Conservation (phyloP, 2,329 filamentous ascomycete genomes). For the Pezicula neosporulosa region DNA sequence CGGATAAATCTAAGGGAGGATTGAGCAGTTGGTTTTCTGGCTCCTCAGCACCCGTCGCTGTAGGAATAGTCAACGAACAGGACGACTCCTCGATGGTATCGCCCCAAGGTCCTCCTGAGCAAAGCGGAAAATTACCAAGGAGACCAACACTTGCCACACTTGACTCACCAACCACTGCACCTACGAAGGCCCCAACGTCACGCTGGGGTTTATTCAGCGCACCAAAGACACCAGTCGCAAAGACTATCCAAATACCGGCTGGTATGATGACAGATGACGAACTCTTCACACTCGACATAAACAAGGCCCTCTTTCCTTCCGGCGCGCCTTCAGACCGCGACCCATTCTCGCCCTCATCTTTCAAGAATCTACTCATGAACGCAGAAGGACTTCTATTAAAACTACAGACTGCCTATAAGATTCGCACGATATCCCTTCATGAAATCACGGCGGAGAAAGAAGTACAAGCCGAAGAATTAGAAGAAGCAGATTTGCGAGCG, state of each 20-base stretch:
- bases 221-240: constrained; percentile 16
- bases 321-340: constrained; percentile 40
- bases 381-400: constrained; percentile 51
- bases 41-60: constrained; percentile 17
- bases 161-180: constrained; percentile 5
- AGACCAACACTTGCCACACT: constrained; percentile 10
- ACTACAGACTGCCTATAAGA: constrained; percentile 57
- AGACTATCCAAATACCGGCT: constrained; percentile 19
- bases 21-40: constrained; percentile 26
- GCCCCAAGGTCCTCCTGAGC: constrained; percentile 7
- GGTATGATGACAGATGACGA: constrained; percentile 40
- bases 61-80: constrained; percentile 17
- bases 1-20: constrained; percentile 21
- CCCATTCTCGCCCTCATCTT: constrained; percentile 54
- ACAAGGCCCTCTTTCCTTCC: constrained; percentile 48
- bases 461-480: constrained; percentile 50
- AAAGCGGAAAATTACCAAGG: constrained; percentile 14
- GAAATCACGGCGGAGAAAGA: constrained; percentile 52
- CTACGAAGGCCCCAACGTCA: constrained; percentile 9
- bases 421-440: constrained; percentile 44
- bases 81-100: constrained; percentile 10
- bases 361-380: constrained; percentile 57
- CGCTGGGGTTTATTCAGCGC: constrained; percentile 22
- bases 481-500: constrained; percentile 50
- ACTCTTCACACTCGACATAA: constrained; percentile 52